These are phyloP conservation scores for Xylogone sp. DNA, from an alignment of 2,329 filamentous ascomycete genomes.

Conservation along the genomic window DNA sequence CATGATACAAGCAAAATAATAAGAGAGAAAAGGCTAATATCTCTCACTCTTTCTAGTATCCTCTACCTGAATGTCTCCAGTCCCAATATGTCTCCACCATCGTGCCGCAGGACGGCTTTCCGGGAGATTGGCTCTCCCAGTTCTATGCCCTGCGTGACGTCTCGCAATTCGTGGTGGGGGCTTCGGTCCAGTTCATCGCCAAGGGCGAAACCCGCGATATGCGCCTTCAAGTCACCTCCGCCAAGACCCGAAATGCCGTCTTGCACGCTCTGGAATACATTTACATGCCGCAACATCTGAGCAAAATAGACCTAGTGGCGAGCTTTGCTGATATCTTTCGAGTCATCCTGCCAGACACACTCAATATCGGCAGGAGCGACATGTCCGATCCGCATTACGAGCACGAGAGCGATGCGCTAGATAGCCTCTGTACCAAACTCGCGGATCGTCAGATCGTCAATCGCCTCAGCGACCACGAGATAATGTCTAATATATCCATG, in stretches of 20 bases:
- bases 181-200: constrained; percentile 34
- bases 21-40: no score
- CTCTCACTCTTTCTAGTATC: no score
- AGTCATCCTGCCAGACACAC: constrained; percentile 34
- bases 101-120: constrained; percentile 24
- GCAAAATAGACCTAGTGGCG: constrained; percentile 31
- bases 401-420: constrained; percentile 32
- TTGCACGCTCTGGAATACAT: constrained; percentile 32
- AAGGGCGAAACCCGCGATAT: constrained; percentile 32
- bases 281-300: constrained; percentile 29
- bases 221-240: constrained; percentile 30
- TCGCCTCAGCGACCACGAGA: constrained; percentile 36
- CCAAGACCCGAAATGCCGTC: constrained; percentile 33
- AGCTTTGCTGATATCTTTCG: constrained; percentile 33
- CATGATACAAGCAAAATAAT: no score
- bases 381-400: constrained; percentile 27
- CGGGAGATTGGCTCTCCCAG: constrained; percentile 34
- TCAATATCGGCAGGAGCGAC: constrained; percentile 23
- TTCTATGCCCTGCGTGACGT: constrained; percentile 36
- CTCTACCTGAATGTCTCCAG: constrained; percentile 31
- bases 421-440: constrained; percentile 30
- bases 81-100: constrained; percentile 31
- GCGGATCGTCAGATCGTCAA: constrained; percentile 31
- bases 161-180: constrained; percentile 34
- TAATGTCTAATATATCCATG: constrained; percentile 32